Evolutionary conservation across 2,329 filamentous ascomycete species (phyloP), one percentile per base, ranked within the genome.

Genomic region (Neophaeococcomyces mojaviensis): DNA sequence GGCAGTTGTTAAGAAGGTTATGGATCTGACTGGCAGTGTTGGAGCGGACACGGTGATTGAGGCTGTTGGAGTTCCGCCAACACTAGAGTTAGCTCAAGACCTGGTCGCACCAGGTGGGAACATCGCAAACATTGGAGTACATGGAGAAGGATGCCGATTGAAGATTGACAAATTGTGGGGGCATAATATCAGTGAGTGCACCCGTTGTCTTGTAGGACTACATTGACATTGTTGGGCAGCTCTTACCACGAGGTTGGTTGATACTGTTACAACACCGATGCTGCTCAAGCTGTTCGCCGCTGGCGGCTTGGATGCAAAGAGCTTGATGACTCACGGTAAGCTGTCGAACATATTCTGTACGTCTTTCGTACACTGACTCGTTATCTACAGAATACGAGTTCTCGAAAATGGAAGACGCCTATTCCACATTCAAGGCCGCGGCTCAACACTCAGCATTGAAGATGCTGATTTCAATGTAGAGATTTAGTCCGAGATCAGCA

Each of bases 41-140:
- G 76, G 76, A 0, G 78, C 73, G 51, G 76, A 81, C 48, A 65
- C 72, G 0, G 76, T 80, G 1, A 76, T 79, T 40, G 77, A 79
- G 57, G 75, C 74, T 0, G 77, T 79, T 1, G 76, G 76, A 1
- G 63, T 75, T 7, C 72, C 73, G 0, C 65, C 64, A 0, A 78
- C 72, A 0, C 78, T 79, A 55, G 64, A 72, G 13, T 60, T 78
- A 34, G 73, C 70, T 43, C 76, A 80, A 58, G 62, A 70, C 6
- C 55, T 81, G 19, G 67, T 80, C 8, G 75, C 71, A 0, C 62
- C 70, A 0, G 76, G 76, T 1, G 77, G 74, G 3, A 62, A 65
- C 0, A 70, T 80, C 50, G 76, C 76, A 3, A 80, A 79, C 55
- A 67, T 80, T 2, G 77, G 77, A 7, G 77, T 80, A 5, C 75